Conservation (phyloP, 2,329 filamentous ascomycete genomes). For the Zymoseptoria crescenta region DNA sequence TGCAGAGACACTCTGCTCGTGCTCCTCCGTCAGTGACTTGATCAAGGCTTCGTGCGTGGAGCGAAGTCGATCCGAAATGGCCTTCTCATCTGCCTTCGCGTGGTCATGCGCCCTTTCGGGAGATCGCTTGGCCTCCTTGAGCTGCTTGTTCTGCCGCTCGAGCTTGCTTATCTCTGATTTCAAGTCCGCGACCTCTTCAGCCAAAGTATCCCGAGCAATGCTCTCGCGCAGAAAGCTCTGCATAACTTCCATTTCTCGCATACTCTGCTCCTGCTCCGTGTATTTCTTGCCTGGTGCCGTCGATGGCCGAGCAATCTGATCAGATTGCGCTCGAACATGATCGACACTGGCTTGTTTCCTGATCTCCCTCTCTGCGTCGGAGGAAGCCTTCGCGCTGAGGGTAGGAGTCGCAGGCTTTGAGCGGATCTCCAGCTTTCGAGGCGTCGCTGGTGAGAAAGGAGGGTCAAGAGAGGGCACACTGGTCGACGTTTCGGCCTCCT, state of each 20-base stretch:
- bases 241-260: conserved; percentile 24
- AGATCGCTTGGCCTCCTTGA: conserved; percentile 10
- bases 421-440: conserved; percentile 23
- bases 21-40: conserved; percentile 12
- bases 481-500: conserved; percentile 9
- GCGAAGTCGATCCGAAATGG: background rate
- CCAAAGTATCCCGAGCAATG: conserved; percentile 18
- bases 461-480: background rate
- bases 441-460: conserved; percentile 8
- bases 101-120: conserved; percentile 2
- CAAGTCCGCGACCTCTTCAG: conserved; percentile 19
- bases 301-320: conserved; percentile 12
- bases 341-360: conserved; percentile 8
- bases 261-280: conserved; percentile 16
- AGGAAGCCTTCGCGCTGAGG: conserved; percentile 17
- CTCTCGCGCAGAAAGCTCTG: conserved; percentile 23
- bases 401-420: conserved; percentile 12
- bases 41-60: conserved; percentile 4
- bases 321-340: conserved; percentile 20
- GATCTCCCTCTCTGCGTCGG: conserved; percentile 21
- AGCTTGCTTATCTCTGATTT: conserved; percentile 18
- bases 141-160: conserved; percentile 15
- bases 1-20: conserved; percentile 11
- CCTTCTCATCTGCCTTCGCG: conserved; percentile 2
- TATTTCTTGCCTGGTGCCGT: conserved; percentile 13